Evolutionary conservation across 495 filamentous ascomycete genomes (phyloP), one percentile per base, ranked within the genome.

Genomic region (Cladorrhinum samala): DNA sequence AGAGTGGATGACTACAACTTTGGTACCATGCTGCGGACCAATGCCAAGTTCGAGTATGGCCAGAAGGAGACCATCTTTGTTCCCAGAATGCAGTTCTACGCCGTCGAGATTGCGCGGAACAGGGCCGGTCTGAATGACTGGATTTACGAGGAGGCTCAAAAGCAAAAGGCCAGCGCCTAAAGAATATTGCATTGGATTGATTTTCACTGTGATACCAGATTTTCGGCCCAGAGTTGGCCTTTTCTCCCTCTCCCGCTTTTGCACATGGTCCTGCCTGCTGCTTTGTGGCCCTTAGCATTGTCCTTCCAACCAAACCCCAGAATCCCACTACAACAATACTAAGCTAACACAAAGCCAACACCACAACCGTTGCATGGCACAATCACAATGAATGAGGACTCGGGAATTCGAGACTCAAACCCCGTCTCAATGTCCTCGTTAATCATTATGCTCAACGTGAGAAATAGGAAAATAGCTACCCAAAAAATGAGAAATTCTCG

Each of bases 41-140:
- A 83, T 63, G 80, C 91, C 9, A 87, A 85, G 61, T 77, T 59
- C 27, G 94, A 97, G 67, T 96, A 96, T 63, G 86, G 85, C 27
- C 75, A 93, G 72, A 79, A 95, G 42, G 89, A 84, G 54, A 96
- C 91, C 2, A 95, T 99, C 46, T 97, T 99, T 67, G 84, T 82
- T 20, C 84, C 86, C 59, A 81, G 93, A 50, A 98, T 98, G 93
- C 93, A 99, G 67, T 99, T 99, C 65, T 99, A 99, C 64, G 93
- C 93, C 27, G 71, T 97, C 63, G 93, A 99, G 72, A 96, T 99
- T 63, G 86, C 87, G 9, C 83, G 92, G 66, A 99, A 99, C 70
- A 81, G 83, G 30, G 77, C 79, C 23, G 91, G 91, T 33, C 72
- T 98, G 47, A 98, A 98, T 62, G 93, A 98, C 68, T 98, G 93